Conservation (phyloP, 2,329 filamentous ascomycete genomes). For the Diaporthe batatas region DNA sequence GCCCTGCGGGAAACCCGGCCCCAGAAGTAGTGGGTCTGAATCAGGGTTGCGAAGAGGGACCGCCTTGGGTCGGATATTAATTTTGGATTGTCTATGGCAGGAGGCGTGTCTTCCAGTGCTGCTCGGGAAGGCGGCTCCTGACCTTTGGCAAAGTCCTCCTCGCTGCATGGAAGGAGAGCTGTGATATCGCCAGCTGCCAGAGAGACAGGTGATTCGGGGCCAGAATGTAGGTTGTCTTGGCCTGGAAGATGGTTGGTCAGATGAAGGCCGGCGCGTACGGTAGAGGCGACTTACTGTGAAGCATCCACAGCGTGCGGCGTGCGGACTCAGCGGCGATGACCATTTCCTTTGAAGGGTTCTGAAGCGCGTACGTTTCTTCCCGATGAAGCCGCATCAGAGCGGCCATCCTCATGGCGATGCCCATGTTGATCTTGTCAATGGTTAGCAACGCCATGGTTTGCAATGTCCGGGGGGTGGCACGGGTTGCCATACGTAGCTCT, state of each 20-base stretch:
- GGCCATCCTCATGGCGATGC: conserved; percentile 69
- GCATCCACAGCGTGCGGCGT: conserved; percentile 70
- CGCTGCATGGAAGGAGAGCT: conserved; percentile 65
- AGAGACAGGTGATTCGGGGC: conserved; percentile 64
- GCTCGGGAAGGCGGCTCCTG: conserved; percentile 63
- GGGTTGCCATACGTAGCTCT: conserved; percentile 62
- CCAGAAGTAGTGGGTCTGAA: conserved; percentile 69
- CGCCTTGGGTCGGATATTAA: conserved; percentile 59
- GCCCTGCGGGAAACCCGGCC: conserved; percentile 64
- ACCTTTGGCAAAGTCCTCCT: conserved; percentile 64
- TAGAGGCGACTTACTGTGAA: conserved; percentile 59
- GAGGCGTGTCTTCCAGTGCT: conserved; percentile 66
- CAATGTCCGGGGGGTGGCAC: background rate
- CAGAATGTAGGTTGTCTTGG: conserved; percentile 69
- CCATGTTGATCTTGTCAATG: conserved; percentile 64
- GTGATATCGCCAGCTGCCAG: conserved; percentile 67
- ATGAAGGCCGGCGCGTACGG: background rate
- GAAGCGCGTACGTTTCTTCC: conserved; percentile 65
- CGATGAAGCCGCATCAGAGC: conserved; percentile 67
- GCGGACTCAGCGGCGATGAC: conserved; percentile 68
- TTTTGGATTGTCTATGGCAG: conserved; percentile 60
- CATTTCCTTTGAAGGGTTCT: conserved; percentile 58
- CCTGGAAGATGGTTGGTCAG: conserved; percentile 47
- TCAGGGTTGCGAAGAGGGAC: conserved; percentile 67
- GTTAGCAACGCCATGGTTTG: conserved; percentile 44